A percentile compares a stretch with the other conserved stretches of the same genome.
Conservation (phyloP, 306 rosid genomes). For the Gastrolobium bilobum region DNA sequence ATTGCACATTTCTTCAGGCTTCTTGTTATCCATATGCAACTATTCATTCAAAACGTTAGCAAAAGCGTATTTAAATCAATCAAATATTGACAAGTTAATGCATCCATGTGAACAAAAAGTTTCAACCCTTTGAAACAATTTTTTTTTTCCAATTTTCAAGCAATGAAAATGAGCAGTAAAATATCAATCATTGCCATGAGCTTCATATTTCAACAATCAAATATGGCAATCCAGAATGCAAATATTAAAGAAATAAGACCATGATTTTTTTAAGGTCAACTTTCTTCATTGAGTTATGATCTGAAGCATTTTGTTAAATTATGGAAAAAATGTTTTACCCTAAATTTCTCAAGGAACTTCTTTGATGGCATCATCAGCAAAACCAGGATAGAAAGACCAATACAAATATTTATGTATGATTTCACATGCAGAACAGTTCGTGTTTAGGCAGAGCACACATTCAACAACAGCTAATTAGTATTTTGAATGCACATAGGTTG, state of each 20-base stretch:
- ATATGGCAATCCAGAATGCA: slow-evolving; percentile 5
- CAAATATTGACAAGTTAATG: background rate
- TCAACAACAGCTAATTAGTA: slow-evolving; percentile 14
- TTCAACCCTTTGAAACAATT: background rate
- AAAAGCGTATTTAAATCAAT: background rate
- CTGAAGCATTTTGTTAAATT: slow-evolving; percentile 11
- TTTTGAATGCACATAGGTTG: slow-evolving; percentile 32
- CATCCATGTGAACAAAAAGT: slow-evolving; percentile 15
- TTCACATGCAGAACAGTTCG: slow-evolving; percentile 9
- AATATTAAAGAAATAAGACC: background rate
- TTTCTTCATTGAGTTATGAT: background rate
- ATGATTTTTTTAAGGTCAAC: slow-evolving; percentile 1
- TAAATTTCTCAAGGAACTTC: background rate
- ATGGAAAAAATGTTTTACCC: background rate
- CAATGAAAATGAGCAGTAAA: slow-evolving; percentile 17
- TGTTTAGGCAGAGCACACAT: slow-evolving; percentile 35
- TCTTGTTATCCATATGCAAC: slow-evolving; percentile 11
- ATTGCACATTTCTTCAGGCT: slow-evolving; percentile 1
- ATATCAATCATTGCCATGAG: background rate
- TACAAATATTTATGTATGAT: slow-evolving; percentile 5
- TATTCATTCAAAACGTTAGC: slow-evolving; percentile 2
- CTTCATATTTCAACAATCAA: slow-evolving; percentile 21
- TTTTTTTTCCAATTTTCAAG: background rate
- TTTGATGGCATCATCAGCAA: background rate
- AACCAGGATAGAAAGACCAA: slow-evolving; percentile 1